Evolutionary conservation across 31 red algal genomes (phyloP).

Genomic region (Endocladia muricata): DNA sequence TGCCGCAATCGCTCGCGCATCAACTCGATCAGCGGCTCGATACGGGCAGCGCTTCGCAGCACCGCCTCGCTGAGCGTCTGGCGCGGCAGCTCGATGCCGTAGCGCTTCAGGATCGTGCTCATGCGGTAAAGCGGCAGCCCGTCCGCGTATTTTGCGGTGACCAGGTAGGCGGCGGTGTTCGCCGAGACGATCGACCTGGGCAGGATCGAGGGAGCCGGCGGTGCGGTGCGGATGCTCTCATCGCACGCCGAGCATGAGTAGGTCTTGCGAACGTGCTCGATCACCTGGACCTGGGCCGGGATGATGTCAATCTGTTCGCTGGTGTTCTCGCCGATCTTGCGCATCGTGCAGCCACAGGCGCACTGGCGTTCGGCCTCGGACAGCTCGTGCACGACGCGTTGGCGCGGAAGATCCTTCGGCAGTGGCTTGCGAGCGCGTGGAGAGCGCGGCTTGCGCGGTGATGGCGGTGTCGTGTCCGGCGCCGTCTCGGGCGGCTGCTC

Average conservation of each 20-base stretch:
- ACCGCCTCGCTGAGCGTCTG: too few relatives aligned
- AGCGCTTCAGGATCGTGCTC: too few relatives aligned
- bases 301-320: constrained; percentile 1
- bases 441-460: neutral
- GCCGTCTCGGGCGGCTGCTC: neutral
- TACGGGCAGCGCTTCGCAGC: too few relatives aligned
- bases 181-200: too few relatives aligned
- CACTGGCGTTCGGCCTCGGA: neutral
- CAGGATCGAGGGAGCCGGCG: neutral
- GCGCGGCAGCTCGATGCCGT: too few relatives aligned
- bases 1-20: too few relatives aligned
- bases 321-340: neutral
- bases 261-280: neutral
- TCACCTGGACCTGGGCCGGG: neutral
- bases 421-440: neutral
- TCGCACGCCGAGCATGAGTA: neutral
- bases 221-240: neutral
- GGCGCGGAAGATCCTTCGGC: neutral
- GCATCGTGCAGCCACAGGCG: neutral
- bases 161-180: too few relatives aligned
- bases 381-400: neutral
- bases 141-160: too few relatives aligned
- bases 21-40: too few relatives aligned
- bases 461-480: neutral
- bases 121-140: too few relatives aligned